A percentile compares a stretch with the other conserved stretches of the same genome.
Conservation (phyloP, 495 filamentous ascomycete genomes). For the Neurospora discreta region DNA sequence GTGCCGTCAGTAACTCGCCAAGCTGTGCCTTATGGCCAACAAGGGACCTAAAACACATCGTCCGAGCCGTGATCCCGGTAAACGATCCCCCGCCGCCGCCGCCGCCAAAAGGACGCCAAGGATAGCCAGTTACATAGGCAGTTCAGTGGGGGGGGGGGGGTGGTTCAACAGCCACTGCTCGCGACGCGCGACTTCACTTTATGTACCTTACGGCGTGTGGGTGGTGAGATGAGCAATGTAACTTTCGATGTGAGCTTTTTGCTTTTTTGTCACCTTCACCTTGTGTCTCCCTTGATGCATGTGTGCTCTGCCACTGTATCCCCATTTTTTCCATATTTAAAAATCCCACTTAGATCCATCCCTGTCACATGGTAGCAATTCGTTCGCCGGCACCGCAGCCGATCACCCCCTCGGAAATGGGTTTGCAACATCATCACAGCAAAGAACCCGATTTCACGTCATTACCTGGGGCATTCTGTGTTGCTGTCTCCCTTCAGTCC, state of each 20-base stretch:
- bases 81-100: not conserved
- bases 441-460: not conserved
- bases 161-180: not conserved
- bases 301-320: not conserved
- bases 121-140: not conserved
- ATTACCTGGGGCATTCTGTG: not conserved
- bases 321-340: not conserved
- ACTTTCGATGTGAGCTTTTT: not conserved
- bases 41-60: not conserved
- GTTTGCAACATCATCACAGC: not conserved
- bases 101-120: not conserved
- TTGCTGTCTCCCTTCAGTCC: not conserved
- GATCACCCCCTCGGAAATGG: not conserved
- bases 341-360: not conserved
- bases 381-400: too few species aligned
- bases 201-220: not conserved
- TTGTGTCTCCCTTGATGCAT: not conserved
- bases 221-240: not conserved
- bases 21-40: not conserved
- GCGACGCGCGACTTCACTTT: not conserved
- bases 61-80: not conserved
- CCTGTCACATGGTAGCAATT: not conserved
- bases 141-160: not conserved
- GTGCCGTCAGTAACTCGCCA: not conserved
- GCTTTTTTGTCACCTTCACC: not conserved